These are phyloP conservation scores for Nitzschia sp. DNA, from an alignment of 108 stramenopile genomes.

Conservation along the genomic window DNA sequence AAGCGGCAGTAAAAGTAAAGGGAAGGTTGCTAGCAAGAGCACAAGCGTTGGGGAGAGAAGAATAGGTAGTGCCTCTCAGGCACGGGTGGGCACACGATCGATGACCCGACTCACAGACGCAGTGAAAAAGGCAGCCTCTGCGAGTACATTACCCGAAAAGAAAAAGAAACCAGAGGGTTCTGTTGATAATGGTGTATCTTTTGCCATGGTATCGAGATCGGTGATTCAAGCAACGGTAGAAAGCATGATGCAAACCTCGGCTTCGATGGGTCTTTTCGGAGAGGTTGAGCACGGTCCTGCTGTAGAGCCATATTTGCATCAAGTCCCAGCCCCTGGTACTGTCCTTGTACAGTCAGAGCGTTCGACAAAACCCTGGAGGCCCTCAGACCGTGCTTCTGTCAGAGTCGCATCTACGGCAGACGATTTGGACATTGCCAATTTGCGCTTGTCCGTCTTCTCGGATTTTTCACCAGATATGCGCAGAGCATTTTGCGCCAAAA, in stretches of 20 bases:
- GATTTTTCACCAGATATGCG: constrained; percentile 62
- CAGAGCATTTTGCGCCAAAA: constrained; percentile 51
- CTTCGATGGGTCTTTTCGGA: constrained; percentile 22
- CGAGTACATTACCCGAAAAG: neutral
- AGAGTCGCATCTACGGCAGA: constrained; percentile 49
- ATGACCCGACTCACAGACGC: constrained; percentile 24
- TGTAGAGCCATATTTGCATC: neutral
- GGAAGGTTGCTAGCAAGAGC: neutral
- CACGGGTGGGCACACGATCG: constrained; percentile 2
- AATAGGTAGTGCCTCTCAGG: constrained; percentile 29
- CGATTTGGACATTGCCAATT: constrained; percentile 76
- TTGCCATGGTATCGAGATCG: neutral
- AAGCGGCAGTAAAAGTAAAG: neutral
- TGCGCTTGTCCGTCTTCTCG: constrained; percentile 81
- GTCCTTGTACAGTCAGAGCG: constrained; percentile 3
- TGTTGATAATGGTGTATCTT: neutral
- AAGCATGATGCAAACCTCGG: constrained; percentile 16
- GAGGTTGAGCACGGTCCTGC: neutral
- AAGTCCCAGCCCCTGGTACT: constrained; percentile 23
- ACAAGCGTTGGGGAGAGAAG: constrained; percentile 42
- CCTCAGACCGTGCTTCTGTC: constrained; percentile 15
- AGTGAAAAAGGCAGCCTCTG: constrained; percentile 18
- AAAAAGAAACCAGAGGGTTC: neutral
- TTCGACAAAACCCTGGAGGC: neutral
- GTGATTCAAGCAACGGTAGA: constrained; percentile 18